These are phyloP conservation scores for Metschnikowia peoriensis DNA, from an alignment of 805 yeast species.

Conservation along the genomic window DNA sequence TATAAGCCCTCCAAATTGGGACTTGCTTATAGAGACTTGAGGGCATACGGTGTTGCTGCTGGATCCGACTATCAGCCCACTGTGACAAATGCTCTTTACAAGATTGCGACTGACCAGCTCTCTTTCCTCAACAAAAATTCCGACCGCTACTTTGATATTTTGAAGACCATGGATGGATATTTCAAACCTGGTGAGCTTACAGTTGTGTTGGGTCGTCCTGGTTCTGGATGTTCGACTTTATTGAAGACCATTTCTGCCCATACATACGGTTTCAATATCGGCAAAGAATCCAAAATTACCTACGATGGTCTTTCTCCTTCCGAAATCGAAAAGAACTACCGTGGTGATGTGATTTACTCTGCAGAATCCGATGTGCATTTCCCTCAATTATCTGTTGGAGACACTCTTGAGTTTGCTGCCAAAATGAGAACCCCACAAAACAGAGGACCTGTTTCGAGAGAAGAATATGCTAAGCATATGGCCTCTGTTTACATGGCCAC, in stretches of 20 bases:
- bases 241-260: slow-evolving; percentile 64
- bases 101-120: slow-evolving; percentile 15
- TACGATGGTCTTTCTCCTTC: slow-evolving; percentile 55
- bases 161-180: slow-evolving; percentile 65
- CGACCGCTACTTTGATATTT: slow-evolving; percentile 43
- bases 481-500: slow-evolving; percentile 44
- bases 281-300: slow-evolving; percentile 42
- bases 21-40: slow-evolving; percentile 53
- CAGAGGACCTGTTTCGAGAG: slow-evolving; percentile 59
- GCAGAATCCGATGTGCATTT: slow-evolving; percentile 69
- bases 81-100: slow-evolving; percentile 38
- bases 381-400: slow-evolving; percentile 65
- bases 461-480: slow-evolving; percentile 45
- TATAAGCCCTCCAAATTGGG: slow-evolving; percentile 62
- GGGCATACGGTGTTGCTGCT: slow-evolving; percentile 64
- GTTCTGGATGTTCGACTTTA: slow-evolving; percentile 75
- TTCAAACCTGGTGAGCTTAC: slow-evolving; percentile 63
- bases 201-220: slow-evolving; percentile 77
- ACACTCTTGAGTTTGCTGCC: slow-evolving; percentile 66
- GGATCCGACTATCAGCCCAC: slow-evolving; percentile 69
- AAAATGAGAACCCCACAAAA: slow-evolving; percentile 58
- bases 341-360: slow-evolving; percentile 70
- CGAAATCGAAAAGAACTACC: slow-evolving; percentile 50
- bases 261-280: slow-evolving; percentile 58
- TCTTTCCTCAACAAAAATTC: slow-evolving; percentile 19